These are phyloP conservation scores for Chimonanthus praecox DNA, from an alignment of 164 flowering plant genomes.

Conservation along the genomic window DNA sequence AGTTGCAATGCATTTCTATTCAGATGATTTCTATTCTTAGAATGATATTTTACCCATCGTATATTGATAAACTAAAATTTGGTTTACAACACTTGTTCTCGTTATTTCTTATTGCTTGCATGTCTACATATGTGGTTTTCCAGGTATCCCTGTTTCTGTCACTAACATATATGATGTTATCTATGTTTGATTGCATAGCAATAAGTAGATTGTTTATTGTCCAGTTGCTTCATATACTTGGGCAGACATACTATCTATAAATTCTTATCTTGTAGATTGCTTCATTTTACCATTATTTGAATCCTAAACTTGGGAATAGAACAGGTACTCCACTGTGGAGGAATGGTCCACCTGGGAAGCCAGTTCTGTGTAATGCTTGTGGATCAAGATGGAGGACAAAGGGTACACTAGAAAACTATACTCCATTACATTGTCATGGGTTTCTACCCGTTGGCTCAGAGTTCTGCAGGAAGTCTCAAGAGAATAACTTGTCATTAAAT, in stretches of 20 bases:
- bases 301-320: slow-evolving; percentile 5
- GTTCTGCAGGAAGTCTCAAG: slow-evolving; percentile 1
- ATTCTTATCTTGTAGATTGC: background rate
- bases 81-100: too few species aligned
- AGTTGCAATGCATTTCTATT: too few species aligned
- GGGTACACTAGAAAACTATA: slow-evolving; percentile 32
- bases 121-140: too few species aligned
- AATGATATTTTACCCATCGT: too few species aligned
- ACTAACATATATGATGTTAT: too few species aligned
- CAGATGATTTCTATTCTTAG: too few species aligned
- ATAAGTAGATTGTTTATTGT: too few species aligned
- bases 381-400: slow-evolving; percentile 41
- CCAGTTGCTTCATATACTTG: background rate
- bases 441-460: slow-evolving; percentile 7
- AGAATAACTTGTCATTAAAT: slow-evolving; percentile 3
- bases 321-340: slow-evolving; percentile 50
- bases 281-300: slow-evolving; percentile 1
- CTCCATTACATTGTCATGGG: slow-evolving; percentile 26
- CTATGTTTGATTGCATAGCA: too few species aligned
- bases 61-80: too few species aligned
- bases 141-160: too few species aligned
- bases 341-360: slow-evolving; percentile 43
- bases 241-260: background rate
- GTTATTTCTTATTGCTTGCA: too few species aligned
- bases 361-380: slow-evolving; percentile 46